These are phyloP conservation scores for Suhomyces emberorum DNA, from an alignment of 805 yeast species.

Conservation along the genomic window DNA sequence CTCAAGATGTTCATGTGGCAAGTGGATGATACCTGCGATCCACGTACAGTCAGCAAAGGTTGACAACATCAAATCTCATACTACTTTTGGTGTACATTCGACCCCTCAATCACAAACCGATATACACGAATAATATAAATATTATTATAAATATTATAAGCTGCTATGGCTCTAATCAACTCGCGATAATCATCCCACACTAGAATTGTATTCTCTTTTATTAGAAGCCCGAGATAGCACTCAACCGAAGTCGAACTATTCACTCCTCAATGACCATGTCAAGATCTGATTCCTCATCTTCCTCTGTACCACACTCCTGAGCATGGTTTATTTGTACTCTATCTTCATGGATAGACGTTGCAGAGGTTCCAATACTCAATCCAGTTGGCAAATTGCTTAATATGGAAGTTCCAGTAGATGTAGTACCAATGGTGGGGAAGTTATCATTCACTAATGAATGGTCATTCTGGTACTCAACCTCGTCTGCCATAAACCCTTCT, in stretches of 20 bases:
- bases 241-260: no score
- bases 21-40: constrained; percentile 92
- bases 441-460: constrained; percentile 23
- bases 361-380: constrained; percentile 13
- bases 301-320: constrained; percentile 7
- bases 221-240: no score
- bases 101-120: no score
- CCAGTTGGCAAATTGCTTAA: constrained; percentile 14
- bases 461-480: constrained; percentile 44
- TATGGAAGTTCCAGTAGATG: constrained; percentile 8
- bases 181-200: no score
- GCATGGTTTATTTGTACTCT: no score
- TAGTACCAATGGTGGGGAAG: constrained; percentile 17
- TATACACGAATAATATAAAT: not conserved
- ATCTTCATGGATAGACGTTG: no score
- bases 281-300: constrained; percentile 32
- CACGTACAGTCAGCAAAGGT: constrained; percentile 78
- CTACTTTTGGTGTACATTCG: not conserved
- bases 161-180: no score
- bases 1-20: constrained; percentile 88
- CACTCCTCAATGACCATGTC: constrained; percentile 44
- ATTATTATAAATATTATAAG: not conserved
- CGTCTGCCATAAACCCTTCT: constrained; percentile 48
- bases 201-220: no score
- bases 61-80: constrained; percentile 37